A percentile compares a stretch with the other conserved stretches of the same genome.
Conservation (phyloP, 768 basidiomycete genomes). For the Suillus plorans region DNA sequence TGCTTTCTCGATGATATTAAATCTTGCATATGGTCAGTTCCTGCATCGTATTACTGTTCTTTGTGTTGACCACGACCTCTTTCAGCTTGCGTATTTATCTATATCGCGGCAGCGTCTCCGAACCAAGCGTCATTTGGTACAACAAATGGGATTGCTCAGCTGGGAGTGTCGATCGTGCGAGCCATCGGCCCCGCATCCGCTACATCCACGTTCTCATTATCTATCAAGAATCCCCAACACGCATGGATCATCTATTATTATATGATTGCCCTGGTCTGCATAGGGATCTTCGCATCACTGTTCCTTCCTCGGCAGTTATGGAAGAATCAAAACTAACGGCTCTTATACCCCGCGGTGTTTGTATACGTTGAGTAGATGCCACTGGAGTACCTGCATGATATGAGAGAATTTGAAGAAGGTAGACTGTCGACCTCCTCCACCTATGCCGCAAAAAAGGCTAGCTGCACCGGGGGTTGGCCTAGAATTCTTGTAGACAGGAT, state of each 20-base stretch:
- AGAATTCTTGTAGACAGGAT: background rate
- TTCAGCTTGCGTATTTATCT: constrained; percentile 69
- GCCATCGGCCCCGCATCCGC: constrained; percentile 54
- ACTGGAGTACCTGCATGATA: background rate
- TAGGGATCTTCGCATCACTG: constrained; percentile 19
- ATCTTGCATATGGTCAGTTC: constrained; percentile 56
- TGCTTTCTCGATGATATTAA: constrained; percentile 44
- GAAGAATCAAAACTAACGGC: background rate
- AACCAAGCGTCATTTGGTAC: constrained; percentile 66
- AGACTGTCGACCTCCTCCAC: background rate
- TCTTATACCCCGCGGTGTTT: background rate
- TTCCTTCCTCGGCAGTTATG: constrained; percentile 28
- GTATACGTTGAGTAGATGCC: background rate
- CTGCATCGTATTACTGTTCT: background rate
- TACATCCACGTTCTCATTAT: constrained; percentile 67
- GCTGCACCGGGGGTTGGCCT: background rate
- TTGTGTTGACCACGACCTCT: background rate
- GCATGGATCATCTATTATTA: constrained; percentile 31
- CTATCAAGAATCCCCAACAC: constrained; percentile 40
- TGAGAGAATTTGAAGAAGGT: background rate
- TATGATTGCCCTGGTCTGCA: constrained; percentile 17
- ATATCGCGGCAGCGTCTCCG: constrained; percentile 63
- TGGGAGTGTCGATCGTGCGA: constrained; percentile 39
- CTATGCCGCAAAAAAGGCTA: background rate
- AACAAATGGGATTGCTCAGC: constrained; percentile 61